phyloP scores from a whole-genome alignment of 352 stramenopile genomes.

The Globisporangium viniferum region DNA sequence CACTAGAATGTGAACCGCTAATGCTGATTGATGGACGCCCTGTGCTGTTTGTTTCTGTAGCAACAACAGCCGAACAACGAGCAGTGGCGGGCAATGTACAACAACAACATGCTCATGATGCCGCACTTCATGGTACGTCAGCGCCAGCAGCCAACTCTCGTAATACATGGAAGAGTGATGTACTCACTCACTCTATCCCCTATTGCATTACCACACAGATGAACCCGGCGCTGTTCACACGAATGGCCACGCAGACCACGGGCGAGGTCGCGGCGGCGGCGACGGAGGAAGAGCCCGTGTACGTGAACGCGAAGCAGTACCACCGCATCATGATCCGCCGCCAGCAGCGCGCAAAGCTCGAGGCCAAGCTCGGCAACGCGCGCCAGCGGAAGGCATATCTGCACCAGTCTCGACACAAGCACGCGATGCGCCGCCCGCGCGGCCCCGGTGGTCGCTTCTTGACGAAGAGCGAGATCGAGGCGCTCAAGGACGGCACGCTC shows the following conservation, averaged over 20 bases:
- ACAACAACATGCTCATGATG: constrained; percentile 60
- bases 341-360: constrained; percentile 83
- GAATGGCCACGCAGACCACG: not conserved
- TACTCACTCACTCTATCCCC: not conserved
- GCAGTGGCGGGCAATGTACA: constrained; percentile 48
- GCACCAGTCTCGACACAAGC: constrained; percentile 84
- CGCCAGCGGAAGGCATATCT: constrained; percentile 85
- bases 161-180: no score
- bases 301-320: constrained; percentile 91
- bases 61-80: constrained; percentile 59
- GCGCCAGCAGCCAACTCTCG: not conserved
- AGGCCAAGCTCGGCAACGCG: constrained; percentile 75
- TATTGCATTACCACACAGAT: not conserved
- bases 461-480: constrained; percentile 76
- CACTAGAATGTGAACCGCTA: not conserved
- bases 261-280: not conserved
- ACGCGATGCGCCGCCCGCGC: constrained; percentile 83
- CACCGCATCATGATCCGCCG: constrained; percentile 88
- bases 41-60: constrained; percentile 4
- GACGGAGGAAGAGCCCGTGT: constrained; percentile 81
- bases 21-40: not conserved
- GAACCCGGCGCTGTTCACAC: constrained; percentile 1
- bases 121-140: constrained; percentile 46
- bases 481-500: constrained; percentile 67
- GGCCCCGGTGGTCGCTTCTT: constrained; percentile 82